Percentiles rank a stretch among this genome's conserved stretches.
Evolutionary conservation across 306 rosid species (phyloP).

Genomic region (Lathyrus oleraceus): DNA sequence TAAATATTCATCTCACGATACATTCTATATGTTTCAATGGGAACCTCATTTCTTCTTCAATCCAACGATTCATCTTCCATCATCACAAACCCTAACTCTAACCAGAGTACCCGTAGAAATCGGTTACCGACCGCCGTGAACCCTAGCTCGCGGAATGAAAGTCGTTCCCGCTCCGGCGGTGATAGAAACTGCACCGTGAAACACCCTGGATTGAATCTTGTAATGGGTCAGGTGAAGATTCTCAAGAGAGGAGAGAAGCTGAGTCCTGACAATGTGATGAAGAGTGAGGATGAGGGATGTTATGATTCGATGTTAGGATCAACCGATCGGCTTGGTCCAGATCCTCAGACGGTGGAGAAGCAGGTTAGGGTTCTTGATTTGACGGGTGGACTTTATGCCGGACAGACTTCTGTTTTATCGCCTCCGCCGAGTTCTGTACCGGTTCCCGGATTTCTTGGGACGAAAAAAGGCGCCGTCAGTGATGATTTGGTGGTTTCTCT

Average conservation of each 20-base stretch:
- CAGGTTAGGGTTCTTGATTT: slow-evolving; percentile 52
- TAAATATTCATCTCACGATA: too few relatives aligned
- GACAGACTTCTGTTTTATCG: slow-evolving; percentile 49
- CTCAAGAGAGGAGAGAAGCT: slow-evolving; percentile 76
- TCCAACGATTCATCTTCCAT: slow-evolving; percentile 34
- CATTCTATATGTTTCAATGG: slow-evolving; percentile 37
- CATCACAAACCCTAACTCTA: slow-evolving; percentile 10
- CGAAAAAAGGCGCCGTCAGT: not conserved
- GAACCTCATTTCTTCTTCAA: slow-evolving; percentile 49
- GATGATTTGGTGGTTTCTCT: slow-evolving; percentile 46
- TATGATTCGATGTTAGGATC: slow-evolving; percentile 59
- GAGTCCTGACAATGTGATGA: not conserved
- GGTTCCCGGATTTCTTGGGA: slow-evolving; percentile 36
- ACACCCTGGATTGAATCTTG: slow-evolving; percentile 43
- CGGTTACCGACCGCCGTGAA: slow-evolving; percentile 31
- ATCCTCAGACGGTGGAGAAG: slow-evolving; percentile 57
- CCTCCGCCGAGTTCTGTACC: slow-evolving; percentile 87
- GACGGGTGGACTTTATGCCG: slow-evolving; percentile 50
- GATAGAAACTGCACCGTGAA: slow-evolving; percentile 39
- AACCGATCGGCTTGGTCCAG: slow-evolving; percentile 77
- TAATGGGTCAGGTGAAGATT: slow-evolving; percentile 81
- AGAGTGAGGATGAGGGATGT: slow-evolving; percentile 19
- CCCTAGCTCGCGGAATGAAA: slow-evolving; percentile 17
- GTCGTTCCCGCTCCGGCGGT: not conserved
- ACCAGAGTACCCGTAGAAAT: slow-evolving; percentile 43